Evolutionary conservation across 2,329 filamentous ascomycete species (phyloP), one percentile per base, ranked within the genome.

Genomic region (Onygenales sp.): DNA sequence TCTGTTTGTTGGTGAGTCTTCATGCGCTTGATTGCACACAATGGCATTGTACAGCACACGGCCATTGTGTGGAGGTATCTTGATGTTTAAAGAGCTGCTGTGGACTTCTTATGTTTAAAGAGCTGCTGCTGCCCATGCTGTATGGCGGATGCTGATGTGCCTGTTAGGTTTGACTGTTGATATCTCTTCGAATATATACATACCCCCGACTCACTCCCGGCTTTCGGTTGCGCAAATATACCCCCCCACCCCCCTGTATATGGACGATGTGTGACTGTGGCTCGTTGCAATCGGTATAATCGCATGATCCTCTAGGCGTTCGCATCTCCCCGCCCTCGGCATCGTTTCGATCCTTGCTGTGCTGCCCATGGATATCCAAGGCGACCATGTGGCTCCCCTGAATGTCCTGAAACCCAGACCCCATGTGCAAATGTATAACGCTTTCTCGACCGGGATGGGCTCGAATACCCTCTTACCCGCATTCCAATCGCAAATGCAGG

Each of bases 401-500:
- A 58, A 58, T 43, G 49, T 60, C 46, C 44, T 51, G 5, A 50
- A 55, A 35, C 50, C 44, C 47, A 52, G 52, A 27, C 5, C 45
- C 27, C 47, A 52, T 14, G 39, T 51, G 17, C 53, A 45, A 33
- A 42, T 36, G 27, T 42, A 52, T 27, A 55, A 52, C 53, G 50
- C 51, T 14, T 48, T 53, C 11, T 46, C 56, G 14, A 35, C 43
- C 31, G 32, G 50, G 3, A 47, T 50, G 11, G 43, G 39, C 36
- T 48, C 57, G 14, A 57, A 54, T 44, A 48, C 55, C 39, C 46
- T 60, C 38, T 43, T 56, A 21, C 42, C 55, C 6, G 52, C 56
- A 33, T 39, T 60, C 21, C 53, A 63, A 55, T 59, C 62, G 53
- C 64, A 65, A 32, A 61, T 63, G 36, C 84, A 89, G 60, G 86